These are phyloP conservation scores for Trypanosoma vivax DNA, from an alignment of 208 protist genomes.

Conservation along the genomic window DNA sequence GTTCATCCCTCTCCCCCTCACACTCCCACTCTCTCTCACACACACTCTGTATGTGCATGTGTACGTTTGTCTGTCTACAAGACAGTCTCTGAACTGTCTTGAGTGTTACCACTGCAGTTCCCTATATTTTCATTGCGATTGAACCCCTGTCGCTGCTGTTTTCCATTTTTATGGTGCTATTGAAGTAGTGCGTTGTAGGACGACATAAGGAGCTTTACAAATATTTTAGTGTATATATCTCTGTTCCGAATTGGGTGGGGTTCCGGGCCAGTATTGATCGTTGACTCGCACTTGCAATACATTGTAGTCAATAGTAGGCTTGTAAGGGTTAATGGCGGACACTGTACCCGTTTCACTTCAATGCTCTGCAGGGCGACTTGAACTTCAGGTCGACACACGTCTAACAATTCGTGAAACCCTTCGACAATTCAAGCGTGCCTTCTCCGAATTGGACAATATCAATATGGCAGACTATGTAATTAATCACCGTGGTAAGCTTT, in stretches of 20 bases:
- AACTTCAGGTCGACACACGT: slow-evolving; percentile 22
- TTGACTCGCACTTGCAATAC: too few relatives aligned
- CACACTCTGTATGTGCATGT: background rate
- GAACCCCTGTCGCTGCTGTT: too few relatives aligned
- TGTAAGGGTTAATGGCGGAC: slow-evolving; percentile 8
- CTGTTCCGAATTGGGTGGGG: too few relatives aligned
- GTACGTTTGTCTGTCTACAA: background rate
- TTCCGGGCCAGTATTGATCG: too few relatives aligned
- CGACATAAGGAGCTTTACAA: too few relatives aligned
- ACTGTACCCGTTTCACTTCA: slow-evolving; percentile 39
- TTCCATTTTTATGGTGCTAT: too few relatives aligned
- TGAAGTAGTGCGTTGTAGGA: too few relatives aligned
- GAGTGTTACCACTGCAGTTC: too few relatives aligned
- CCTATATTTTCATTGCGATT: too few relatives aligned
- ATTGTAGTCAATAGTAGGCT: background rate
- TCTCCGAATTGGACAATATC: slow-evolving; percentile 29
- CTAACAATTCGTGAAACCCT: slow-evolving; percentile 36
- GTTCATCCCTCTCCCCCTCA: background rate
- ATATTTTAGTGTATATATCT: too few relatives aligned
- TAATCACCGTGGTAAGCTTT: slow-evolving; percentile 30
- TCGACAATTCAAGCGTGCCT: slow-evolving; percentile 21
- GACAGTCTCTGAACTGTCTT: too few relatives aligned
- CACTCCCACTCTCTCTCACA: background rate
- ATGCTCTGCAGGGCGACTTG: slow-evolving; percentile 56
- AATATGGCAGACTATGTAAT: slow-evolving; percentile 48